Evolutionary conservation across 306 rosid species (phyloP), one percentile per base, ranked within the genome.

Genomic region (Astragalus glycyphyllos): DNA sequence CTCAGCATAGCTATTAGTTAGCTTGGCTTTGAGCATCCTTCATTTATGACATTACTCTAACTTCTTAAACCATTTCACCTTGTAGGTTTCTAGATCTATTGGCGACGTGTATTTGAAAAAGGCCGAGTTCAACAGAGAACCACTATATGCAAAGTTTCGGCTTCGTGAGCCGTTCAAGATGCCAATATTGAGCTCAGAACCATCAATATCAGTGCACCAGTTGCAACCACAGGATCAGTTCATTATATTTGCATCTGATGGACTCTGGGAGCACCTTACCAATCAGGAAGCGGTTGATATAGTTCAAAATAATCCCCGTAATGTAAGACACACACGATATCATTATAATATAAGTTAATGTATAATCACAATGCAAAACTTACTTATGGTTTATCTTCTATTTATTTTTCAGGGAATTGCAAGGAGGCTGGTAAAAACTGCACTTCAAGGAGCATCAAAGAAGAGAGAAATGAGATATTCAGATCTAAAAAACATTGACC

Each of bases 381-480:
- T 20, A 20, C 2, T 20, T 20, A 20, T 20, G 23, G 2, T 0
- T 20, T 20, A 20, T 20, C 23, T 20, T 0, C 23, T 20, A 1
- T 20, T 2, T 20, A 1, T 20, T 20, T 20, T 83, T 81, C 97
- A 94, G 99, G 99, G 99, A 86, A 91, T 88, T 76, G 97, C 99
- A 62, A 87, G 78, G 84, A 83, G 90, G 77, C 84, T 94, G 77
- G 89, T 94, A 72, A 94, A 86, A 86, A 48, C 81, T 42, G 96
- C 98, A 7, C 86, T 92, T 55, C 96, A 87, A 72, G 82, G 83
- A 87, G 96, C 98, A 5, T 96, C 99, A 34, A 89, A 89, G 84
- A 94, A 94, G 86, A 91, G 99, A 84, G 99, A 94, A 79, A 94
- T 94, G 99, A 89, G 99, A 78, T 94, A 91, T 74, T 91, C 99